Evolutionary conservation across 1,139 yeast genomes (phyloP).

Genomic region (Yamadazyma oceani): DNA sequence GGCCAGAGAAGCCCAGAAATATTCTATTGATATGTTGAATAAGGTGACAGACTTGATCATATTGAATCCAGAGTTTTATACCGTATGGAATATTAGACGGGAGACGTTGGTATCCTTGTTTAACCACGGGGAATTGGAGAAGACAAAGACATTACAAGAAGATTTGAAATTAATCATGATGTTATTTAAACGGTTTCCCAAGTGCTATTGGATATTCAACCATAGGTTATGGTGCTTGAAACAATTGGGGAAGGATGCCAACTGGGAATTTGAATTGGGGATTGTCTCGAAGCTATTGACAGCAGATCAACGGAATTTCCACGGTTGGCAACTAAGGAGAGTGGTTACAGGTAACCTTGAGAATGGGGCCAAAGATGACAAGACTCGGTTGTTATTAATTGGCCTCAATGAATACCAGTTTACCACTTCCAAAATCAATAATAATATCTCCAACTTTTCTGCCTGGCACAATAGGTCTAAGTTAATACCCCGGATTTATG

Average conservation of each 20-base stretch:
- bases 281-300: constrained; percentile 68
- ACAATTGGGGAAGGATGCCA: constrained; percentile 45
- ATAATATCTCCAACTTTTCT: constrained; percentile 85
- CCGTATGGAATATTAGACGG: constrained; percentile 88
- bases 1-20: constrained; percentile 29
- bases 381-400: constrained; percentile 18
- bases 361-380: constrained; percentile 11
- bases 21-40: constrained; percentile 46
- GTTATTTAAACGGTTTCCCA: constrained; percentile 68
- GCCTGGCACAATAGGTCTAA: constrained; percentile 94
- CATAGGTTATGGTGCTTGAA: constrained; percentile 84
- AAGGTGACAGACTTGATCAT: constrained; percentile 52
- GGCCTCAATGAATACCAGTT: constrained; percentile 62
- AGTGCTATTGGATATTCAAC: constrained; percentile 96
- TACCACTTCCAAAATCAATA: constrained; percentile 76
- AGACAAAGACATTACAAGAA: constrained; percentile 42
- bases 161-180: constrained; percentile 66
- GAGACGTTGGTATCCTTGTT: constrained; percentile 54
- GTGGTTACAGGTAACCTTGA: constrained; percentile 54
- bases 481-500: constrained; percentile 56
- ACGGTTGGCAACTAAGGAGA: constrained; percentile 95
- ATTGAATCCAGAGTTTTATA: constrained; percentile 82
- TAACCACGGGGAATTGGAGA: constrained; percentile 16
- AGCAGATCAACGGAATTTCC: constrained; percentile 81
- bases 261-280: constrained; percentile 70